Percentiles rank a stretch among this genome's conserved stretches.
phyloP scores from a whole-genome alignment of 495 filamentous ascomycete genomes.

The Aspergillus affinis region DNA sequence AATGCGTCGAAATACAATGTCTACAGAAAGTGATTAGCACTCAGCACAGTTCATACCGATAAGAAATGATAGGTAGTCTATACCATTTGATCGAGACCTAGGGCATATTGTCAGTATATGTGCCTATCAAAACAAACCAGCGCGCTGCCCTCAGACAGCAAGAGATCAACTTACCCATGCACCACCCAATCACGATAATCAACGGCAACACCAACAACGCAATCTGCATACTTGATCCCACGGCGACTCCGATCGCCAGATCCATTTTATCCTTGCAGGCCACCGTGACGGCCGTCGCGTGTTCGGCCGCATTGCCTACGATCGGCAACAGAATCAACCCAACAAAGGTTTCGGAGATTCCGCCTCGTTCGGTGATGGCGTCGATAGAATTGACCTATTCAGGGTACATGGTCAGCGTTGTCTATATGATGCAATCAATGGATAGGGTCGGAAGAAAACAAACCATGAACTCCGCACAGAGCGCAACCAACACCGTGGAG shows the following conservation, averaged over 20 bases:
- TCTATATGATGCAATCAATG: too few species aligned
- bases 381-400: slow-evolving; percentile 64
- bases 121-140: neutral
- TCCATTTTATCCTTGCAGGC: slow-evolving; percentile 93
- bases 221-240: slow-evolving; percentile 87
- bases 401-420: neutral
- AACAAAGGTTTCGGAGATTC: slow-evolving; percentile 72
- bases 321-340: slow-evolving; percentile 86
- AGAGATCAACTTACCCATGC: slow-evolving; percentile 55
- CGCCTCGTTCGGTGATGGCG: slow-evolving; percentile 56
- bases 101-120: slow-evolving; percentile 1
- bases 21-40: slow-evolving; percentile 43
- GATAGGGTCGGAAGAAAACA: neutral
- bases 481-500: slow-evolving; percentile 76
- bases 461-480: slow-evolving; percentile 89
- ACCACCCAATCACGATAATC: slow-evolving; percentile 79
- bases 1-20: slow-evolving; percentile 79
- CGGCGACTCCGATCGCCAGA: slow-evolving; percentile 77
- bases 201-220: slow-evolving; percentile 76
- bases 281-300: slow-evolving; percentile 83
- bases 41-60: neutral
- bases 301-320: slow-evolving; percentile 85
- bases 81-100: slow-evolving; percentile 41
- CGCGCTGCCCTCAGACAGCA: neutral
- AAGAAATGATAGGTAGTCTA: neutral